Evolutionary conservation across 352 stramenopile species (phyloP), one percentile per base, ranked within the genome.

Genomic region (Aphanomyces stellatus): DNA sequence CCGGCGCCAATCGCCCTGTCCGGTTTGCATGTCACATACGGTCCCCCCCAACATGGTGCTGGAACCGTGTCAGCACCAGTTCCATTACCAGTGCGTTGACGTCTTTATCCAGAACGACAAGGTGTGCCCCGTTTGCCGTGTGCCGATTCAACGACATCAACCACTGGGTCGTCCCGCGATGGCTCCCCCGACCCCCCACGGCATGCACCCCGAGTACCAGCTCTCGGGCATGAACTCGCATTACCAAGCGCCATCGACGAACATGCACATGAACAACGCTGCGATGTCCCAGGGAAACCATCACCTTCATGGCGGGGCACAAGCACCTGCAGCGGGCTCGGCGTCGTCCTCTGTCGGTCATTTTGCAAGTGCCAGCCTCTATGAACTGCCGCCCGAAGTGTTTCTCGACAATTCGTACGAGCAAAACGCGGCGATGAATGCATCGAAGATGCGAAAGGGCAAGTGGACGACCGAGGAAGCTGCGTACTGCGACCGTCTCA

Each of bases 381-480:
- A 67, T 33, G 60, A 67, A 30, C 34, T 67, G 34, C 60, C 60
- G 17, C 60, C 60, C 33, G 60, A 67, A 27, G 60, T 67, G 1
- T 67, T 67, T 33, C 34, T 67, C 10, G 60, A 67, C 33, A 67
- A 49, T 15, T 67, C 60, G 22, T 67, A 59, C 27, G 60, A 67
- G 19, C 60, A 67, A 24, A 49, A 33, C 4, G 42, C 34, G 4
- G 28, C 25, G 69, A 63, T 40, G 42, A 40, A 13, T 35, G 65
- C 71, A 6, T 65, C 70, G 22, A 72, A 71, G 11, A 91, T 98
- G 71, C 80, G 96, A 33, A 88, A 97, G 59, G 96, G 96, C 53
- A 98, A 98, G 78, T 99, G 96, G 96, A 98, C 96, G 22, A 69
- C 82, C 0, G 95, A 99, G 72, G 97, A 99, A 75, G 97, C 97